A percentile compares a stretch with the other conserved stretches of the same genome.
These are phyloP conservation scores for Leptomonas pyrrhocoris DNA, from an alignment of 208 protist species.

Conservation along the genomic window DNA sequence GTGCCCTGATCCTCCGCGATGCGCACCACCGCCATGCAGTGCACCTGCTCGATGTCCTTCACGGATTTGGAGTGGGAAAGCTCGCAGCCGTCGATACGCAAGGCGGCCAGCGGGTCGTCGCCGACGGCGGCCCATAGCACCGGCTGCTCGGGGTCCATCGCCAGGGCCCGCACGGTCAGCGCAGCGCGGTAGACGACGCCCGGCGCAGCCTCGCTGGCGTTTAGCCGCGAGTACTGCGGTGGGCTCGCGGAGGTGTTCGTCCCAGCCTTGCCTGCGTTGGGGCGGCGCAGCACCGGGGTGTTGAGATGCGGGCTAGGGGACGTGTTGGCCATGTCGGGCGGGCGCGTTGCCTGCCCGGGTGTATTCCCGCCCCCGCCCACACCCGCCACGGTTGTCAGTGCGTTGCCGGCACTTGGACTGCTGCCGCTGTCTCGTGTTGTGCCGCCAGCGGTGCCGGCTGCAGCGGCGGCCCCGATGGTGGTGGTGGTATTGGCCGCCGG, in stretches of 20 bases:
- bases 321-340: background rate
- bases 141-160: constrained; percentile 62
- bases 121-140: constrained; percentile 75
- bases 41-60: constrained; percentile 73
- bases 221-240: constrained; percentile 34
- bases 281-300: constrained; percentile 5
- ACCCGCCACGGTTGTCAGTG: background rate
- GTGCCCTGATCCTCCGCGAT: constrained; percentile 56
- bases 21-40: constrained; percentile 82
- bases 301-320: constrained; percentile 4
- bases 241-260: background rate
- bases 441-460: background rate
- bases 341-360: background rate
- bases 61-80: constrained; percentile 56
- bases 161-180: constrained; percentile 66
- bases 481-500: background rate
- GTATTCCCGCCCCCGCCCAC: background rate
- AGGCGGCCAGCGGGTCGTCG: constrained; percentile 69
- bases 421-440: background rate
- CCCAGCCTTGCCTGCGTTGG: constrained; percentile 7
- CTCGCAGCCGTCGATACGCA: constrained; percentile 64
- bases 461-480: background rate
- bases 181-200: constrained; percentile 62
- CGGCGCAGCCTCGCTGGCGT: constrained; percentile 28
- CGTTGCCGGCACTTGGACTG: background rate